phyloP scores from a whole-genome alignment of 805 yeast species.

The Wickerhamomyces rabaulensis region DNA sequence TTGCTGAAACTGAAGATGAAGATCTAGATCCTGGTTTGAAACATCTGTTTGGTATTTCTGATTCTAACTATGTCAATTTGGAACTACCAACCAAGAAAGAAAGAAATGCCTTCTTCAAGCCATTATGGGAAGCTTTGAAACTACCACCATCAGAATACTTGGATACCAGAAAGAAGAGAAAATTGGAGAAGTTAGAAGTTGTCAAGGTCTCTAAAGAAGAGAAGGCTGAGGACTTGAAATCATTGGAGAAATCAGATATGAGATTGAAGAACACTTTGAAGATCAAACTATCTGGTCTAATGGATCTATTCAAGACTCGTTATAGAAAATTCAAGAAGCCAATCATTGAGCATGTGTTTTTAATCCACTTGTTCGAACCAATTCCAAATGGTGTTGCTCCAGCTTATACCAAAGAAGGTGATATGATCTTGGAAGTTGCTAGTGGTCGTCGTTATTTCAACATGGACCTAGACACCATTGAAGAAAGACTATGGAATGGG shows the following conservation, averaged over 20 bases:
- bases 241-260: slow-evolving; percentile 58
- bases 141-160: slow-evolving; percentile 71
- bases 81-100: slow-evolving; percentile 40
- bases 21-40: slow-evolving; percentile 43
- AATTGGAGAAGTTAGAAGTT: slow-evolving; percentile 29
- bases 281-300: slow-evolving; percentile 76
- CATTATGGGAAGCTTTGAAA: slow-evolving; percentile 45
- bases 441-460: slow-evolving; percentile 73
- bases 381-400: slow-evolving; percentile 30
- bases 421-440: slow-evolving; percentile 74
- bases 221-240: slow-evolving; percentile 36
- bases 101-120: slow-evolving; percentile 51
- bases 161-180: slow-evolving; percentile 43
- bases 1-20: slow-evolving; percentile 46
- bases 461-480: slow-evolving; percentile 91
- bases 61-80: slow-evolving; percentile 42
- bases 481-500: slow-evolving; percentile 96
- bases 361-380: slow-evolving; percentile 77
- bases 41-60: slow-evolving; percentile 52
- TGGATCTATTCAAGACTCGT: slow-evolving; percentile 84
- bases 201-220: slow-evolving; percentile 33
- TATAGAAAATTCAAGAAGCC: slow-evolving; percentile 92
- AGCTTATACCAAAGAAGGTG: slow-evolving; percentile 47
- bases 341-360: slow-evolving; percentile 67
- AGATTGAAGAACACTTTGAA: slow-evolving; percentile 79